Percentiles rank a stretch among this genome's conserved stretches.
Conservation (phyloP, 139 green algal genomes). For the Deuterostichococcus epilithicus region DNA sequence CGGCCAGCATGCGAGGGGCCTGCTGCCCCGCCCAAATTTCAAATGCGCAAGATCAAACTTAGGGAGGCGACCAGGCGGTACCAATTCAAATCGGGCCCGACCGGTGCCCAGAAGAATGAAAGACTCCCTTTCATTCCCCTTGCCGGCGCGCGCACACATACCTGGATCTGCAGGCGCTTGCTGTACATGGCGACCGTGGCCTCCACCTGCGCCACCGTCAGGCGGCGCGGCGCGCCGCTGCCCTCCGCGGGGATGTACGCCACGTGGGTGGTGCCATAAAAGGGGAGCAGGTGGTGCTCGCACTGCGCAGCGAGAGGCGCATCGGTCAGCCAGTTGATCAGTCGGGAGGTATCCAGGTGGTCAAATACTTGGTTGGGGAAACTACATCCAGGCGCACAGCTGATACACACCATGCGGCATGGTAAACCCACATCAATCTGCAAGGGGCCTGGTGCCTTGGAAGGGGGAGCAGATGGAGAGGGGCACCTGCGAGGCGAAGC, state of each 20-base stretch:
- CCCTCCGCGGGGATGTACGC: slow-evolving; percentile 26
- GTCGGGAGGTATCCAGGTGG: no score
- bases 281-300: slow-evolving; percentile 98
- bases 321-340: no score
- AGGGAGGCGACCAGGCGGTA: no score
- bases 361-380: not conserved
- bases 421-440: no score
- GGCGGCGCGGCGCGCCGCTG: not conserved
- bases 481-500: slow-evolving; percentile 10
- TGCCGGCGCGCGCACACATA: not conserved
- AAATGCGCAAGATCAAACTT: no score
- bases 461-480: not conserved
- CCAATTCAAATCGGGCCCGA: no score
- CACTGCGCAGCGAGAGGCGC: slow-evolving; percentile 86
- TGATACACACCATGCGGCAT: slow-evolving; percentile 14
- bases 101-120: no score
- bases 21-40: no score
- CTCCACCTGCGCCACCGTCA: slow-evolving; percentile 19
- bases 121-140: no score
- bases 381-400: not conserved
- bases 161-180: slow-evolving; percentile 61
- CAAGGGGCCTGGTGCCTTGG: slow-evolving; percentile 1
- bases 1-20: no score
- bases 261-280: slow-evolving; percentile 74
- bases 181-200: slow-evolving; percentile 53